Evolutionary conservation across 2,329 filamentous ascomycete species (phyloP).

Genomic region (Sarocladium oryzae): DNA sequence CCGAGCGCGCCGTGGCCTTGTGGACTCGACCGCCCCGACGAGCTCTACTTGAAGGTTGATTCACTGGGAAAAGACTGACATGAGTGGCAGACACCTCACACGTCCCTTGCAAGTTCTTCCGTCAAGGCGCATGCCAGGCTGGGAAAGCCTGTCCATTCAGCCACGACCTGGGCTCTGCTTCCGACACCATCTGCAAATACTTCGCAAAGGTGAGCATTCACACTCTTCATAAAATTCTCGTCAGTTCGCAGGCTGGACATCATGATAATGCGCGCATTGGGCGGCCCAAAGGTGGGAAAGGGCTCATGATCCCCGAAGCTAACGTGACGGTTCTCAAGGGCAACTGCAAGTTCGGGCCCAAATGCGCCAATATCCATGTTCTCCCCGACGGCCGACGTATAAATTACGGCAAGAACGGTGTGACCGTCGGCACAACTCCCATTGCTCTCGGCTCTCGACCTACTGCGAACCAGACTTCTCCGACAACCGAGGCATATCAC

Average conservation of each 20-base stretch:
- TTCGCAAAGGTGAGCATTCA: conserved; percentile 72
- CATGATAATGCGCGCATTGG: too few relatives aligned
- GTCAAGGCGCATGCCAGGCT: conserved; percentile 91
- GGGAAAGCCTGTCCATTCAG: conserved; percentile 94
- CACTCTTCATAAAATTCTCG: too few relatives aligned
- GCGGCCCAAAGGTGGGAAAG: too few relatives aligned
- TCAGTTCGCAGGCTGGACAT: too few relatives aligned
- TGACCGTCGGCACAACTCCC: conserved; percentile 52
- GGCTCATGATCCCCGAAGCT: background rate
- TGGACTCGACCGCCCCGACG: too few relatives aligned
- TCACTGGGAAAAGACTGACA: too few relatives aligned
- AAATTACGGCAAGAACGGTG: conserved; percentile 68
- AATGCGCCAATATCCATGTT: conserved; percentile 95
- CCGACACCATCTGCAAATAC: conserved; percentile 95
- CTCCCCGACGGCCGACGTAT: conserved; percentile 89
- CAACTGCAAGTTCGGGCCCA: conserved; percentile 97
- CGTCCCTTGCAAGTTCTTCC: conserved; percentile 99
- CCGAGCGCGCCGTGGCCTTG: too few relatives aligned
- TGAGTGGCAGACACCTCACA: conserved; percentile 74
- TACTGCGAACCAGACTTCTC: background rate
- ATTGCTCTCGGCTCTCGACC: conserved; percentile 43
- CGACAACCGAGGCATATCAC: background rate
- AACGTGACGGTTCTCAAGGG: conserved; percentile 48
- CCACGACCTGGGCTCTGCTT: conserved; percentile 78
- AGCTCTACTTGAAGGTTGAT: too few relatives aligned